Percentiles rank a stretch among this genome's conserved stretches.
Conservation (phyloP, 306 rosid genomes). For the Luffa acutangula region DNA sequence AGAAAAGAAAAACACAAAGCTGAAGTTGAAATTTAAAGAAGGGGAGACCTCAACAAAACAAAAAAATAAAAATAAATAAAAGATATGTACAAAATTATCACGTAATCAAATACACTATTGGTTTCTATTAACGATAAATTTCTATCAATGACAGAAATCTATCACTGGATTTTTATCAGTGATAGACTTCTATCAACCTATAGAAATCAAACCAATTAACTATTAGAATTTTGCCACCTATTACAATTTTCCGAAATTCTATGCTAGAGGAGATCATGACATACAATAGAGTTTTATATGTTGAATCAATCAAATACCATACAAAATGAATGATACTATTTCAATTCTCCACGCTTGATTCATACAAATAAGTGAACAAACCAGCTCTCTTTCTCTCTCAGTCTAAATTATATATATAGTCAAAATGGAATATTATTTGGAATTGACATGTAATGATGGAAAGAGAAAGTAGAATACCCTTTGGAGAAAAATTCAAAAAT, state of each 20-base stretch:
- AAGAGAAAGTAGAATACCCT: background rate
- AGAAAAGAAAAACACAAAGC: too few species aligned
- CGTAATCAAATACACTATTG: too few species aligned
- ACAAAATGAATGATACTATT: background rate
- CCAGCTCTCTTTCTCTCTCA: background rate
- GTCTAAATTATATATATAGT: background rate
- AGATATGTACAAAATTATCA: too few species aligned
- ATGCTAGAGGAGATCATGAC: background rate
- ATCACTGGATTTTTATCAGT: too few species aligned
- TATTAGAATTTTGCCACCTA: too few species aligned
- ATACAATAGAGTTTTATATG: background rate
- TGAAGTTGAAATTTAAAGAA: too few species aligned
- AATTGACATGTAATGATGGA: conserved; percentile 6
- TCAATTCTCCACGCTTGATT: background rate
- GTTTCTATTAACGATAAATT: too few species aligned
- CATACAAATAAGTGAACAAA: background rate
- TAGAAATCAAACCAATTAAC: too few species aligned
- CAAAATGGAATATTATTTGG: background rate
- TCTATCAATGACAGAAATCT: too few species aligned
- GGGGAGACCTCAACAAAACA: too few species aligned
- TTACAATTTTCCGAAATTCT: background rate
- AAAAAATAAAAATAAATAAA: too few species aligned
- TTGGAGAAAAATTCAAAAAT: background rate
- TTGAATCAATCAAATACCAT: background rate
- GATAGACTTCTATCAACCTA: too few species aligned